Conservation (phyloP, 2,329 filamentous ascomycete species). For the Nannizzia gypsea region DNA sequence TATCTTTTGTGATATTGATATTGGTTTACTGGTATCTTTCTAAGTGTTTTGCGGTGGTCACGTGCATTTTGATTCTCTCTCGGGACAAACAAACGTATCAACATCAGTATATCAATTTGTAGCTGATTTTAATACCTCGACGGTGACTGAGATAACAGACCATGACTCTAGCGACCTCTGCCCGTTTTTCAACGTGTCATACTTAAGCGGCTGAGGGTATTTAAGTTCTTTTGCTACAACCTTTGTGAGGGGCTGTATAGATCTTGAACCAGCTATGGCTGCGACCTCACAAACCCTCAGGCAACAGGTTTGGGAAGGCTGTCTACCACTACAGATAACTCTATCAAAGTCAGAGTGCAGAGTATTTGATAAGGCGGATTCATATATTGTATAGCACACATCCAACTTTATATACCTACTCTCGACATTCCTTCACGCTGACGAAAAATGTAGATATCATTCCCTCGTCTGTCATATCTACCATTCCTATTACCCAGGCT, state of each 20-base stretch:
- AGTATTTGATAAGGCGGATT: slow-evolving; percentile 47
- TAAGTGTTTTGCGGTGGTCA: too few relatives aligned
- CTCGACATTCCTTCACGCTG: background rate
- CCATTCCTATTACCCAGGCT: slow-evolving; percentile 52
- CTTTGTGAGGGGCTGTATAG: background rate
- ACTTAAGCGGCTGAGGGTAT: background rate
- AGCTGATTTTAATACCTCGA: too few relatives aligned
- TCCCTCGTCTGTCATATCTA: slow-evolving; percentile 56
- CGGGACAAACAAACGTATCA: too few relatives aligned
- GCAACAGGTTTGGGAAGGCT: slow-evolving; percentile 46
- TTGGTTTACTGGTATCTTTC: too few relatives aligned
- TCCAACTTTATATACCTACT: background rate
- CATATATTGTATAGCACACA: slow-evolving; percentile 42
- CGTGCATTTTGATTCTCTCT: too few relatives aligned
- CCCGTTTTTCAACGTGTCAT: background rate
- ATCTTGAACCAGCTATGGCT: background rate
- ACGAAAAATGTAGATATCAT: slow-evolving; percentile 39
- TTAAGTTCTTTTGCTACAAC: background rate
- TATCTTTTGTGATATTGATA: too few relatives aligned
- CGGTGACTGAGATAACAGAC: too few relatives aligned
- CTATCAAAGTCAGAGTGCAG: slow-evolving; percentile 49
- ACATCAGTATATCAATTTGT: too few relatives aligned
- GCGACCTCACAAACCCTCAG: slow-evolving; percentile 24
- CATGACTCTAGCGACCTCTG: too few relatives aligned
- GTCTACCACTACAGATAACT: slow-evolving; percentile 48